A percentile compares a stretch with the other conserved stretches of the same genome.
These are phyloP conservation scores for Kodamaea kakaduensis DNA, from an alignment of 805 yeast species.

Conservation along the genomic window DNA sequence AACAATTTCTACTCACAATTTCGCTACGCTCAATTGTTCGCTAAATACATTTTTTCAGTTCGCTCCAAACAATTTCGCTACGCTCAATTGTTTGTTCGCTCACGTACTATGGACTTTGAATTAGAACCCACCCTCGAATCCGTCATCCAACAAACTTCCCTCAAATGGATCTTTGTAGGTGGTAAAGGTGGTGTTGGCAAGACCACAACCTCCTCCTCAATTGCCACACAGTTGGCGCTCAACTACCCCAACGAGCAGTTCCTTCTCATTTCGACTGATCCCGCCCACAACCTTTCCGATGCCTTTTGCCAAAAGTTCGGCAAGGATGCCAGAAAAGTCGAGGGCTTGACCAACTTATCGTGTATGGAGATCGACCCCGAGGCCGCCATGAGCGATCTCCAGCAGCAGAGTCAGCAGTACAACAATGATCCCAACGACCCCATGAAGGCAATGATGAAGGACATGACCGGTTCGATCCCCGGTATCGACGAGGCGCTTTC, in stretches of 20 bases:
- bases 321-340: constrained; percentile 91
- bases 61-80: too few species aligned
- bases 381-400: constrained; percentile 86
- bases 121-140: constrained; percentile 72
- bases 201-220: constrained; percentile 93
- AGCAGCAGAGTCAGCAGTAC: constrained; percentile 53
- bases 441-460: constrained; percentile 74
- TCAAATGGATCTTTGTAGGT: constrained; percentile 97
- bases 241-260: constrained; percentile 77
- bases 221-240: constrained; percentile 90
- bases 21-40: too few species aligned
- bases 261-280: constrained; percentile 91
- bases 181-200: constrained; percentile 99
- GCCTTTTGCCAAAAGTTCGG: constrained; percentile 98
- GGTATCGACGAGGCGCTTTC: constrained; percentile 98
- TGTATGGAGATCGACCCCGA: constrained; percentile 99
- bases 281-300: constrained; percentile 96
- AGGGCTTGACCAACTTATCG: constrained; percentile 80
- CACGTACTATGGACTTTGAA: constrained; percentile 53
- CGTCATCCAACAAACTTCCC: constrained; percentile 55
- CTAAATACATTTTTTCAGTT: too few species aligned
- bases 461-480: constrained; percentile 91
- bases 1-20: too few species aligned
- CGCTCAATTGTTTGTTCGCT: too few species aligned
- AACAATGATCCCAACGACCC: constrained; percentile 58